Base-by-base conservation (phyloP, 345 rosid species). In the Acer saccharum region DNA sequence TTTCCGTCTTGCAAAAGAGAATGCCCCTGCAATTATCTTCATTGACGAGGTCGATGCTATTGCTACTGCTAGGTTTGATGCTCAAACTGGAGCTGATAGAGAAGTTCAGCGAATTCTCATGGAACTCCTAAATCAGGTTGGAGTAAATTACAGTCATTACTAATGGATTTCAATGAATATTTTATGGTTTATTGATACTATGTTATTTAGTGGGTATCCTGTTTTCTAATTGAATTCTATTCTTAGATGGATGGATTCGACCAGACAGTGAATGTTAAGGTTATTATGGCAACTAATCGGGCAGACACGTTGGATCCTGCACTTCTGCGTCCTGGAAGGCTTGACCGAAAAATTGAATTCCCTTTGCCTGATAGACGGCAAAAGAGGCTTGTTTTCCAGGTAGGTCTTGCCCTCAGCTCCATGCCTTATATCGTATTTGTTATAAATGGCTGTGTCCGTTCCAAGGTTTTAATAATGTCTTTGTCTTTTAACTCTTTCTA, bases 361-460 rank as follows among this genome's bases (percentile, higher is more conserved):
- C 99, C 98, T 23, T 85, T 95, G 79, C 98, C 99, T 35, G 99
- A 96, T 81, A 91, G 99, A 83, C 86, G 99, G 71, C 99, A 96
- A 82, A 96, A 96, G 88, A 96, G 99, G 89, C 99, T 92, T 76
- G 99, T 96, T 81, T 96, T 96, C 83, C 99, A 96, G 93, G 99
- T 84, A 79, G 68, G 79, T 65, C 32, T n/a, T 67, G n/a, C 25
- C 21, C 23, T 7, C 43, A 43, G 72, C 8, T 35, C 52, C 29
- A 17, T 55, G 8, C 21, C 12, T 61, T 68, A n/a, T 44, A 2
- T 73, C 10, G 48, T 18, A 43, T 58, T 72, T 46, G 1, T 70
- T 3, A 35, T 52, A 52, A 39, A 50, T 54, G 43, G 17, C 9
- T 43, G 1, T 76, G 27, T 68, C 4, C n/a, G 3, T 58, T 6